Conservation (phyloP, 2,329 filamentous ascomycete genomes). For the Aspergillus niger region DNA sequence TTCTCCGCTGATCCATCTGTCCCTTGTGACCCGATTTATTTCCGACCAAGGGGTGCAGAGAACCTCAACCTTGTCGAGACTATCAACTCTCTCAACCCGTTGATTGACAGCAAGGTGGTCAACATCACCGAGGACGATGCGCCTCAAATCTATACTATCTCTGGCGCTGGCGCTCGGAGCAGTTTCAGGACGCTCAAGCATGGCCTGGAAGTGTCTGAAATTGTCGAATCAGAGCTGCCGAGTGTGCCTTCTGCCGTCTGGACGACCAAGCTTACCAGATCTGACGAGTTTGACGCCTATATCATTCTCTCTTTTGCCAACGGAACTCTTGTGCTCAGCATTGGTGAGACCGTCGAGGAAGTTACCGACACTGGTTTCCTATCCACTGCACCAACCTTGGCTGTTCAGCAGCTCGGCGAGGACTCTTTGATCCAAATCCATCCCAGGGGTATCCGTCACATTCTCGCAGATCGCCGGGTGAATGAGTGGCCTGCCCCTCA, state of each 20-base stretch:
- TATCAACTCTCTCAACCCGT: conserved; percentile 84
- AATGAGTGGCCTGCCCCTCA: conserved; percentile 94
- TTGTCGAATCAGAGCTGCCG: conserved; percentile 89
- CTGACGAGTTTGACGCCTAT: conserved; percentile 87
- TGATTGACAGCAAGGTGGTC: conserved; percentile 87
- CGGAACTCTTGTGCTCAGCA: conserved; percentile 86
- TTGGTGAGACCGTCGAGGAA: conserved; percentile 95
- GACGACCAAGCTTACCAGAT: conserved; percentile 83
- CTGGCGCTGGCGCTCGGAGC: conserved; percentile 83
- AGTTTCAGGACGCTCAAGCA: conserved; percentile 91
- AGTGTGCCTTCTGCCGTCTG: conserved; percentile 89
- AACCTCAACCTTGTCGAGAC: conserved; percentile 84
- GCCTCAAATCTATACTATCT: conserved; percentile 92
- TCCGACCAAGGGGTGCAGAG: conserved; percentile 74
- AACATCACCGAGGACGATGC: conserved; percentile 91
- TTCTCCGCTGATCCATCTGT: conserved; percentile 75
- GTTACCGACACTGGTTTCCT: conserved; percentile 92
- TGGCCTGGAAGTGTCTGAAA: conserved; percentile 88
- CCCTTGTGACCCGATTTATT: conserved; percentile 77
- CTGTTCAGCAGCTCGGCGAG: conserved; percentile 90
- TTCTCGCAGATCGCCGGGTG: conserved; percentile 72
- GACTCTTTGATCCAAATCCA: conserved; percentile 93
- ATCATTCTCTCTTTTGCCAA: conserved; percentile 94
- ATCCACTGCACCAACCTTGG: conserved; percentile 82
- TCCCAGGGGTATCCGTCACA: conserved; percentile 92